phyloP scores from a whole-genome alignment of 768 basidiomycete species.

The Strobilomyces echinocephalus region DNA sequence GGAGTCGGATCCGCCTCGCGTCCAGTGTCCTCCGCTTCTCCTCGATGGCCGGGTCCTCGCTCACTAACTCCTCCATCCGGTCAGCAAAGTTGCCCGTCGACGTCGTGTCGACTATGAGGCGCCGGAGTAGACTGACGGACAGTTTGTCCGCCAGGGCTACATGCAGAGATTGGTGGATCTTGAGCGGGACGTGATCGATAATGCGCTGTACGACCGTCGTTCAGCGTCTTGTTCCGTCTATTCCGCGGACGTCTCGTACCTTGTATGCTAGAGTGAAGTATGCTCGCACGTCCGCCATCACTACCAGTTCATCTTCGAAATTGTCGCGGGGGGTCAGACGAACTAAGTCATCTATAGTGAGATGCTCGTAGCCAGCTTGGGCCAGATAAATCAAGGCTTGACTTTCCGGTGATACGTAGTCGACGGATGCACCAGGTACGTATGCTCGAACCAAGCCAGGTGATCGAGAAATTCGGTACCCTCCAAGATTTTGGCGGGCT shows the following conservation, averaged over 20 bases:
- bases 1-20: conserved; percentile 33
- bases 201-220: conserved; percentile 38
- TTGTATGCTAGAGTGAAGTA: conserved; percentile 55
- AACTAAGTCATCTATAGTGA: conserved; percentile 23
- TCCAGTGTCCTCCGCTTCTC: conserved; percentile 33
- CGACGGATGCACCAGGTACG: too few species aligned
- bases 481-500: conserved; percentile 1
- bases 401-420: neutral
- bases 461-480: neutral
- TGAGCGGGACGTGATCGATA: conserved; percentile 49
- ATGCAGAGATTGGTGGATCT: conserved; percentile 44
- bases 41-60: conserved; percentile 41
- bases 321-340: conserved; percentile 23
- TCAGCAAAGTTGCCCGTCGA: conserved; percentile 17
- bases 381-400: conserved; percentile 28
- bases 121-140: conserved; percentile 33
- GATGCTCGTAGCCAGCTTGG: conserved; percentile 24
- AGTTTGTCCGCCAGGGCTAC: conserved; percentile 35
- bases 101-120: conserved; percentile 24
- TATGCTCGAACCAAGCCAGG: too few species aligned
- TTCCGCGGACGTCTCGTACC: conserved; percentile 28
- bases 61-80: conserved; percentile 38
- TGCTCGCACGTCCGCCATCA: conserved; percentile 53
- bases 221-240: neutral
- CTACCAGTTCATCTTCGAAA: conserved; percentile 40